Evolutionary conservation across 108 stramenopile genomes (phyloP).

Genomic region (Skeletonema marinoi): DNA sequence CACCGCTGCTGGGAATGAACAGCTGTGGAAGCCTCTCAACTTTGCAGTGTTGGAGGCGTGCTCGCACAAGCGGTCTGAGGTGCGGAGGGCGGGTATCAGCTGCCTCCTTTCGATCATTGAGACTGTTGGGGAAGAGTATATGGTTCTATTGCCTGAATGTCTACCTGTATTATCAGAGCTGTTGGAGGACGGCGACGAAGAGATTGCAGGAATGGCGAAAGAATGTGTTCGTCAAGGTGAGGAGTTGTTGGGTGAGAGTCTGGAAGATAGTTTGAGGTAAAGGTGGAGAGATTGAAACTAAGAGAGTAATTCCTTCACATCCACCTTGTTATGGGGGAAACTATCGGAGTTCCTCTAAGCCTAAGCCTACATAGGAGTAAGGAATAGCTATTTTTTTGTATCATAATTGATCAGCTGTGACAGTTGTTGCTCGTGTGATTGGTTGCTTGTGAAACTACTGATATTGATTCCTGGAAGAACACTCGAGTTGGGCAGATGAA

Average conservation of each 20-base stretch:
- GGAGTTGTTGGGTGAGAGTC: conserved; percentile 83
- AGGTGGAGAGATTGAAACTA: neutral
- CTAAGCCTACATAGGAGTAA: no score
- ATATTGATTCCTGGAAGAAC: no score
- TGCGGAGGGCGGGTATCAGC: conserved; percentile 78
- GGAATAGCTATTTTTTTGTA: no score
- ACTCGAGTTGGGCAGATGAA: no score
- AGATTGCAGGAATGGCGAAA: conserved; percentile 75
- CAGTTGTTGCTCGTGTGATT: no score
- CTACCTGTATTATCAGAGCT: conserved; percentile 87
- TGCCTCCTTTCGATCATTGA: conserved; percentile 79
- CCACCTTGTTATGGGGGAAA: no score
- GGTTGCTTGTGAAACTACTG: no score
- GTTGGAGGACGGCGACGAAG: conserved; percentile 84
- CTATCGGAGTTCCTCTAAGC: no score
- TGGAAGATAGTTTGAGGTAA: conserved; percentile 79
- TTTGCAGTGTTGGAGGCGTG: conserved; percentile 81
- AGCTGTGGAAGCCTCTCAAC: conserved; percentile 91
- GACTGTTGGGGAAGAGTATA: conserved; percentile 90
- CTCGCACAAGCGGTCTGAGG: conserved; percentile 65
- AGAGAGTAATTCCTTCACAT: no score
- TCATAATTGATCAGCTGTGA: no score
- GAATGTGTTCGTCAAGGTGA: conserved; percentile 84
- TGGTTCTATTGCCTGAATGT: conserved; percentile 91
- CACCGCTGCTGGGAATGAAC: conserved; percentile 85